phyloP scores from a whole-genome alignment of 2,329 filamentous ascomycete genomes.

The Aciculosporium take region DNA sequence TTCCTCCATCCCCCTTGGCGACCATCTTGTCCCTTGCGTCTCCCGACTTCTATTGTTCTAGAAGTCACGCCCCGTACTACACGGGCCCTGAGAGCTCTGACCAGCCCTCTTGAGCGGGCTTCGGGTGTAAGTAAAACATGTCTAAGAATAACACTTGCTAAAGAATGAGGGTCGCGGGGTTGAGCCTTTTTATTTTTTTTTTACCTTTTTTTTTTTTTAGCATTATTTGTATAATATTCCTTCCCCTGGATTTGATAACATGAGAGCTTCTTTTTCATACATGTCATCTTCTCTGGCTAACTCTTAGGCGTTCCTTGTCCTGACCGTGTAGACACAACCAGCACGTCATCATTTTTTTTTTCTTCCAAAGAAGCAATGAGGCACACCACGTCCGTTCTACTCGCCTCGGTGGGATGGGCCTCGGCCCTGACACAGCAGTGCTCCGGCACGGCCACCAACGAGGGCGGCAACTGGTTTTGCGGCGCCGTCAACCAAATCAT shows the following conservation, averaged over 20 bases:
- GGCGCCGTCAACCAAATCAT: constrained; percentile 49
- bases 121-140: background rate
- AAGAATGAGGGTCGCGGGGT: background rate
- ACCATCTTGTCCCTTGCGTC: too few relatives aligned
- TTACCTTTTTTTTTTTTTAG: too few relatives aligned
- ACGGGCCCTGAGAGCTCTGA: background rate
- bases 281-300: background rate
- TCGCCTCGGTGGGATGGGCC: constrained; percentile 17
- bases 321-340: background rate
- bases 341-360: background rate
- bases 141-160: background rate
- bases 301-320: background rate
- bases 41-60: background rate
- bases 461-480: constrained; percentile 52
- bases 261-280: background rate
- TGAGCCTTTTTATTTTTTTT: background rate
- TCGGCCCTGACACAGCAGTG: constrained; percentile 22
- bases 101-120: background rate
- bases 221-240: too few relatives aligned
- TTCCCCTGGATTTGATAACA: too few relatives aligned
- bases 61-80: background rate
- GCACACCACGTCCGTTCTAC: constrained; percentile 12
- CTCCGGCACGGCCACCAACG: constrained; percentile 18
- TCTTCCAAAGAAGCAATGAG: constrained; percentile 15
- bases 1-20: background rate